Percentiles rank a stretch among this genome's conserved stretches.
Conservation (phyloP, 1,284 basidiomycete genomes). For the Cutaneotrichosporon curvatum region DNA sequence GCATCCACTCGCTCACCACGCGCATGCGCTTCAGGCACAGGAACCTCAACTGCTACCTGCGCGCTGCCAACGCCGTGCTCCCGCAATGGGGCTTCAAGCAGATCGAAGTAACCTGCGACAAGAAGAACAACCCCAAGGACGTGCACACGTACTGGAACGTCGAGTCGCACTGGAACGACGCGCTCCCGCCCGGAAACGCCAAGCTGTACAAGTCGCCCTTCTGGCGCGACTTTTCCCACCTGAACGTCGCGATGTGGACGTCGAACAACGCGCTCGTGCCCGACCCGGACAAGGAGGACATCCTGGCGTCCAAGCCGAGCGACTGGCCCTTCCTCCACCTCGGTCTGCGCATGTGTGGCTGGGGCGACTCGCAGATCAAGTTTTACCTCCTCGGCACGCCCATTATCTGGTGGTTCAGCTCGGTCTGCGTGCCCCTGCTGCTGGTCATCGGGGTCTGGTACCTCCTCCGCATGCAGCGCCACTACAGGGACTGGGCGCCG, state of each 20-base stretch:
- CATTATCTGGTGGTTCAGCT: conserved; percentile 82
- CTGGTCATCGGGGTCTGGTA: conserved; percentile 60
- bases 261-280: conserved; percentile 97
- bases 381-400: conserved; percentile 93
- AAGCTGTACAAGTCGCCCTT: conserved; percentile 87
- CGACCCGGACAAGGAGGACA: conserved; percentile 96
- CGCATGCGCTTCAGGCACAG: conserved; percentile 77
- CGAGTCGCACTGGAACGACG: conserved; percentile 91
- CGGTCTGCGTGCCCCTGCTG: conserved; percentile 59
- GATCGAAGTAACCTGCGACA: conserved; percentile 88
- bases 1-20: conserved; percentile 84
- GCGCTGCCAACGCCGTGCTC: conserved; percentile 78
- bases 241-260: conserved; percentile 99
- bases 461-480: conserved; percentile 74
- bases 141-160: conserved; percentile 96
- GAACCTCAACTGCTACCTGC: conserved; percentile 74
- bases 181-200: conserved; percentile 70
- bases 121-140: conserved; percentile 76
- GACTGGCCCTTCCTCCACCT: conserved; percentile 91
- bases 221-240: conserved; percentile 93
- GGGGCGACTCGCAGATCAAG: conserved; percentile 81
- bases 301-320: conserved; percentile 80
- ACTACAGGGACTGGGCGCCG: conserved; percentile 84
- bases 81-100: conserved; percentile 99
- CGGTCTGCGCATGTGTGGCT: conserved; percentile 93